These are phyloP conservation scores for Debaryomyces robertsiae DNA, from an alignment of 1,139 yeast genomes.

Conservation along the genomic window DNA sequence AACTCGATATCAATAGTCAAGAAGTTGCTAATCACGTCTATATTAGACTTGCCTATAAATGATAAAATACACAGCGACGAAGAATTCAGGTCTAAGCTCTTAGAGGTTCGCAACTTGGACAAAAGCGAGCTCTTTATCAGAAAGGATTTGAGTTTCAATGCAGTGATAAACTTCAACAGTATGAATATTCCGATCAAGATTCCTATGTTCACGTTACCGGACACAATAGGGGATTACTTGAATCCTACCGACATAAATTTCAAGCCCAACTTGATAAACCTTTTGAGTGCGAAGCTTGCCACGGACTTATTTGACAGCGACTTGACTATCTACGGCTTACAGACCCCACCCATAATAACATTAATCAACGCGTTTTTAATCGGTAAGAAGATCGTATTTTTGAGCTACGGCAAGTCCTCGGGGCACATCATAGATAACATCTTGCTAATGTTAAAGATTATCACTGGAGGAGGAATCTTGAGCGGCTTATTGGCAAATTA, in stretches of 20 bases:
- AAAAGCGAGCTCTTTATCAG: slow-evolving; percentile 42
- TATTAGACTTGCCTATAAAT: slow-evolving; percentile 49
- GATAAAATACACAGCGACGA: slow-evolving; percentile 49
- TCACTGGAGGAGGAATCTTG: slow-evolving; percentile 61
- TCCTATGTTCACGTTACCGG: slow-evolving; percentile 47
- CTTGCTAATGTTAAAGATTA: slow-evolving; percentile 53
- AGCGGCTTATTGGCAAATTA: slow-evolving; percentile 50
- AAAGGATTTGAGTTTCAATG: slow-evolving; percentile 48
- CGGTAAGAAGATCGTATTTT: slow-evolving; percentile 55
- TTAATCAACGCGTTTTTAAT: slow-evolving; percentile 60
- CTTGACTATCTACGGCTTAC: slow-evolving; percentile 55
- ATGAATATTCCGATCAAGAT: slow-evolving; percentile 49
- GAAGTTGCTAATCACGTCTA: slow-evolving; percentile 46
- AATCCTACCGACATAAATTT: slow-evolving; percentile 51
- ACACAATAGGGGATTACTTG: slow-evolving; percentile 47
- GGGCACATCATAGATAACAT: slow-evolving; percentile 59
- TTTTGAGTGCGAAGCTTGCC: slow-evolving; percentile 38
- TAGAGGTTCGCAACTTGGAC: slow-evolving; percentile 30
- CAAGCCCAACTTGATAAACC: slow-evolving; percentile 42
- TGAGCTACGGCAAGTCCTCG: slow-evolving; percentile 59
- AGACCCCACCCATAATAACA: slow-evolving; percentile 59
- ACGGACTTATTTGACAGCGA: slow-evolving; percentile 37
- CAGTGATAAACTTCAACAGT: slow-evolving; percentile 36
- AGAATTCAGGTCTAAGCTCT: slow-evolving; percentile 37
- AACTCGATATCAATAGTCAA: slow-evolving; percentile 33